A percentile compares a stretch with the other conserved stretches of the same genome.
These are phyloP conservation scores for Coemansia sp. DNA, from an alignment of 192 early-diverging fungal species.

Conservation along the genomic window DNA sequence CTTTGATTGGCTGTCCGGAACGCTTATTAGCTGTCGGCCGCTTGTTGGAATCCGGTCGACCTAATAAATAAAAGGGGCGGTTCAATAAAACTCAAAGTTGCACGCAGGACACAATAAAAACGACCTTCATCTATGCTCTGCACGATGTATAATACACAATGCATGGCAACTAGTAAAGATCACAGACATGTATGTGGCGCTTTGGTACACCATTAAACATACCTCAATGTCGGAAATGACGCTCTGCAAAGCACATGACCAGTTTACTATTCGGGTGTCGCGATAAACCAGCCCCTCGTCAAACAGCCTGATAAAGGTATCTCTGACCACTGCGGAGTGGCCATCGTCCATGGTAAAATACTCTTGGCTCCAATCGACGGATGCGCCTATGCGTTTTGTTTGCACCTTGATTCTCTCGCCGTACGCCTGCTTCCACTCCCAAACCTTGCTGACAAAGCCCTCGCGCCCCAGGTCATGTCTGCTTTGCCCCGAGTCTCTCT, in stretches of 20 bases:
- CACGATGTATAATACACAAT: too few relatives aligned
- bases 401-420: conserved; percentile 81
- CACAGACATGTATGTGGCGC: too few relatives aligned
- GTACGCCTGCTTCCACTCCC: conserved; percentile 81
- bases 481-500: conserved; percentile 47
- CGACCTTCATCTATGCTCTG: too few relatives aligned
- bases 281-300: conserved; percentile 89
- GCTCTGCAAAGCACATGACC: conserved; percentile 91
- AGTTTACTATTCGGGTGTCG: conserved; percentile 90
- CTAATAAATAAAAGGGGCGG: conserved; percentile 21
- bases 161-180: too few relatives aligned
- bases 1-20: conserved; percentile 75
- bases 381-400: conserved; percentile 75
- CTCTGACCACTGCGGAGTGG: conserved; percentile 70
- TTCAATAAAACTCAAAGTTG: neutral
- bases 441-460: conserved; percentile 76
- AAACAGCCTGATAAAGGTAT: conserved; percentile 86
- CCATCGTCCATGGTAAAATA: conserved; percentile 90
- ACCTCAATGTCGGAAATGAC: conserved; percentile 95
- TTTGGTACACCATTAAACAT: conserved; percentile 15
- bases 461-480: conserved; percentile 87
- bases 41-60: conserved; percentile 81
- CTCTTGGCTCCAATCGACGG: conserved; percentile 80
- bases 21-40: conserved; percentile 62
- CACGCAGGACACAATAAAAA: neutral